phyloP scores from a whole-genome alignment of 176 grass and related monocot species.

The Ananas comosus region DNA sequence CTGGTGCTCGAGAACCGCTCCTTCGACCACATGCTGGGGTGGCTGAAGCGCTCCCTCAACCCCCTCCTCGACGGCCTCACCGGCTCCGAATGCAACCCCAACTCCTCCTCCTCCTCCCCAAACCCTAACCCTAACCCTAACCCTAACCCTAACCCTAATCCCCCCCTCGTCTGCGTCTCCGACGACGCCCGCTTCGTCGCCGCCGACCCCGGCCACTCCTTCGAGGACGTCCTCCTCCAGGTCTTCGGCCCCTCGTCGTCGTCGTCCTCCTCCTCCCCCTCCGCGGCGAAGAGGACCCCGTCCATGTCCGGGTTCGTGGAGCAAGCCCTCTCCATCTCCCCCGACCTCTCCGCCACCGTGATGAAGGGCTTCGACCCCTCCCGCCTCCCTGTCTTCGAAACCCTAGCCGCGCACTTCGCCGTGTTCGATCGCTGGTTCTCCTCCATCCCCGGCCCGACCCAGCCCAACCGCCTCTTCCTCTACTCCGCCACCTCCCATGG shows the following conservation, averaged over 20 bases:
- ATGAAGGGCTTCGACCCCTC: conserved; percentile 80
- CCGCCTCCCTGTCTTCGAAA: conserved; percentile 52
- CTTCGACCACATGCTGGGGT: conserved; percentile 96
- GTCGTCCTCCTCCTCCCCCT: not conserved
- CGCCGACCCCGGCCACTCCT: conserved; percentile 74
- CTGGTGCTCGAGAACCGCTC: conserved; percentile 90
- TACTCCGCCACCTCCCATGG: conserved; percentile 91
- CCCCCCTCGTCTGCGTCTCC: conserved; percentile 50
- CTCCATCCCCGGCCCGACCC: conserved; percentile 71
- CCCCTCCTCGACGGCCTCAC: conserved; percentile 72
- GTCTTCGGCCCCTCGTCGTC: conserved; percentile 30
- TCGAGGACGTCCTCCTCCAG: conserved; percentile 82
- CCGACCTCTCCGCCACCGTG: conserved; percentile 38
- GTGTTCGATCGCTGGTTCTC: conserved; percentile 99
- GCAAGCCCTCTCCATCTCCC: conserved; percentile 54
- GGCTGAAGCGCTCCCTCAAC: conserved; percentile 62
- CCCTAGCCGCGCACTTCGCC: conserved; percentile 57
- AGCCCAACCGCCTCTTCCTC: conserved; percentile 90
- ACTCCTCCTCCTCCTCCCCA: conserved; percentile 7
- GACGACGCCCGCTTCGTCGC: conserved; percentile 61
- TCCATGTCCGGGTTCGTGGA: conserved; percentile 89
- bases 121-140: conserved; percentile 5
- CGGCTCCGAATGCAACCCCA: conserved; percentile 63
- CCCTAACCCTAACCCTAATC: not conserved
- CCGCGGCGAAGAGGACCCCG: not conserved